Conservation (phyloP, 768 basidiomycete species). For the Clitopilus passeckerianus region DNA sequence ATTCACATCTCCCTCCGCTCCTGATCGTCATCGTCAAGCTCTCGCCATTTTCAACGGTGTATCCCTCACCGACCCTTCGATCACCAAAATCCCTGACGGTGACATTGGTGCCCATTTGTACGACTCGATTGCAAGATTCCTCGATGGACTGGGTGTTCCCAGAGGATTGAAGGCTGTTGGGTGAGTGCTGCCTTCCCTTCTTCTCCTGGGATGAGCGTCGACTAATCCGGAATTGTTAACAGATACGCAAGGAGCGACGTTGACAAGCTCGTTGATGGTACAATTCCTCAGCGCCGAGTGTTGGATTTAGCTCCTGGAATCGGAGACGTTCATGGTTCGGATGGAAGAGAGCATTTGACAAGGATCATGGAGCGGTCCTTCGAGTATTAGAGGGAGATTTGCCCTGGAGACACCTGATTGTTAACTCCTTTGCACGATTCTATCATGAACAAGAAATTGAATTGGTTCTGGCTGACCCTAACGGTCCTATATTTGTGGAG, state of each 20-base stretch:
- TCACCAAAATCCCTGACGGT: slow-evolving; percentile 70
- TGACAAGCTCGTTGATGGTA: slow-evolving; percentile 78
- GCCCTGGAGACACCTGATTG: not conserved
- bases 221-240: not conserved
- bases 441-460: not conserved
- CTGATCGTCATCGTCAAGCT: slow-evolving; percentile 85
- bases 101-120: slow-evolving; percentile 75
- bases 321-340: slow-evolving; percentile 75
- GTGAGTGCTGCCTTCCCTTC: slow-evolving; percentile 19
- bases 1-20: slow-evolving; percentile 92
- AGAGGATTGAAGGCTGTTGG: slow-evolving; percentile 82
- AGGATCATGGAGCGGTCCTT: slow-evolving; percentile 76
- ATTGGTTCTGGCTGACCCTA: too few species aligned
- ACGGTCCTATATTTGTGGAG: too few species aligned
- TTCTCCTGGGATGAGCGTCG: not conserved
- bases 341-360: slow-evolving; percentile 79
- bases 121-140: slow-evolving; percentile 85
- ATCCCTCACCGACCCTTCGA: slow-evolving; percentile 61
- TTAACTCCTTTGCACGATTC: not conserved
- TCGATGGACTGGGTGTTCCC: slow-evolving; percentile 80
- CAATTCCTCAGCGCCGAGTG: slow-evolving; percentile 88
- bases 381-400: slow-evolving; percentile 25
- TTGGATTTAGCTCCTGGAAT: slow-evolving; percentile 91
- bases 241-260: slow-evolving; percentile 68
- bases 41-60: slow-evolving; percentile 77